phyloP scores from a whole-genome alignment of 106 monocot species.

The Posidonia australis region DNA sequence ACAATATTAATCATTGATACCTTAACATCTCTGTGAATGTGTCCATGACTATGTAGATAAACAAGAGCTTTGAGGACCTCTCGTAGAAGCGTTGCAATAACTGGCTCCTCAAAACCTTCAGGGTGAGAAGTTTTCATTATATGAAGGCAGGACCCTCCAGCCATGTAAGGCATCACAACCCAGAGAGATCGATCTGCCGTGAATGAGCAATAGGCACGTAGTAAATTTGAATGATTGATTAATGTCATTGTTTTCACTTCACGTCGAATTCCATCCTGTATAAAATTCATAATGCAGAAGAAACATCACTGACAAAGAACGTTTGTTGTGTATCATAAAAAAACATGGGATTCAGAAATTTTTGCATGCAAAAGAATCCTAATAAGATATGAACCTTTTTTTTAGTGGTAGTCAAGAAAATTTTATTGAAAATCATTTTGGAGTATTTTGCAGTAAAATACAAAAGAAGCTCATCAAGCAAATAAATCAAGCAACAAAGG shows the following conservation, averaged over 20 bases:
- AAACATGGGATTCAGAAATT: no score
- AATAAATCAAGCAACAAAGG: no score
- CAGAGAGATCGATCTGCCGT: conserved; percentile 60
- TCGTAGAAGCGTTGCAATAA: conserved; percentile 73
- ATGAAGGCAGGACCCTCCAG: conserved; percentile 88
- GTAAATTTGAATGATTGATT: conserved; percentile 81
- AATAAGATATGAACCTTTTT: no score
- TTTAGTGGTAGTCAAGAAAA: no score
- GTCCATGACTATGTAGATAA: conserved; percentile 84
- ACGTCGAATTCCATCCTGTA: conserved; percentile 84
- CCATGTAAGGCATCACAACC: conserved; percentile 98
- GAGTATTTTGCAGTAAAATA: no score
- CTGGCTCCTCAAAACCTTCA: conserved; percentile 89
- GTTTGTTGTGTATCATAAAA: no score
- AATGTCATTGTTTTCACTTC: conserved; percentile 92
- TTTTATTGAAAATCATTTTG: no score
- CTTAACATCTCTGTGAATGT: conserved; percentile 98
- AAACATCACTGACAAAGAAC: neutral
- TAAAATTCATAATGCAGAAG: conserved; percentile 6
- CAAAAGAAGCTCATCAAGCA: no score
- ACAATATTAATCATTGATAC: conserved; percentile 19
- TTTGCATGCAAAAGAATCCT: no score
- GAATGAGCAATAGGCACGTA: conserved; percentile 87
- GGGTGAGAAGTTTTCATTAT: conserved; percentile 78
- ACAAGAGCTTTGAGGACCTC: conserved; percentile 97